phyloP scores from a whole-genome alignment of 768 basidiomycete species.

The Lentinula raphanica region DNA sequence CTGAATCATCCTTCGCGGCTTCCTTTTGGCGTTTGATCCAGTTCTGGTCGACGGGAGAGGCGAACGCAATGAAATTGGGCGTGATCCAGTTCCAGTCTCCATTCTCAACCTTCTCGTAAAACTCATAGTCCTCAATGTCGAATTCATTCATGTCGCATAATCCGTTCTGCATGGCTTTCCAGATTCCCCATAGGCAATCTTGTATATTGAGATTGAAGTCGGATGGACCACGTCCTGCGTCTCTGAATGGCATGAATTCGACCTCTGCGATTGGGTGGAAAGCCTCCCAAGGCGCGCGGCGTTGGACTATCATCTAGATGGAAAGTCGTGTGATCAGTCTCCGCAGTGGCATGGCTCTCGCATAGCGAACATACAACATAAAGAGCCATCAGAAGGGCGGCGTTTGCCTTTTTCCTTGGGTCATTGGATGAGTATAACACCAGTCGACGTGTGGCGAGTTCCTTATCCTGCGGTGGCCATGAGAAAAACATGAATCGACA shows the following conservation, averaged over 20 bases:
- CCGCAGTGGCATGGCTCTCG: slow-evolving; percentile 2
- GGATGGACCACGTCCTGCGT: slow-evolving; percentile 87
- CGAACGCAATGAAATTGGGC: slow-evolving; percentile 89
- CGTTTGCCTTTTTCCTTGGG: slow-evolving; percentile 85
- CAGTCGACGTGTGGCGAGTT: slow-evolving; percentile 65
- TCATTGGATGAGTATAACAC: slow-evolving; percentile 87
- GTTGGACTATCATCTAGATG: slow-evolving; percentile 83
- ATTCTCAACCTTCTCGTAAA: slow-evolving; percentile 92
- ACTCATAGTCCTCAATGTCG: slow-evolving; percentile 88
- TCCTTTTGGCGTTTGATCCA: slow-evolving; percentile 80
- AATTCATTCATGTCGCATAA: slow-evolving; percentile 95
- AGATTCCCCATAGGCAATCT: slow-evolving; percentile 84
- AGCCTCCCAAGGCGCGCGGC: slow-evolving; percentile 88
- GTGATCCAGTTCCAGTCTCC: slow-evolving; percentile 97
- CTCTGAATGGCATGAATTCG: slow-evolving; percentile 93
- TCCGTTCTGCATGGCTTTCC: slow-evolving; percentile 87
- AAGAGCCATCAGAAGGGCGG: slow-evolving; percentile 89
- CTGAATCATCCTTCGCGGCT: slow-evolving; percentile 38
- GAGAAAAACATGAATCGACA: slow-evolving; percentile 36
- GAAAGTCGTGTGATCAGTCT: slow-evolving; percentile 8
- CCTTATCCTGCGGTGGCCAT: slow-evolving; percentile 55
- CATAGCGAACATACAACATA: slow-evolving; percentile 64
- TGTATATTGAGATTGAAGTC: slow-evolving; percentile 94
- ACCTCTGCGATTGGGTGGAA: slow-evolving; percentile 90
- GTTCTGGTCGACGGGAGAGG: slow-evolving; percentile 77